Evolutionary conservation across 129 eudicot genomes (phyloP).

Genomic region (Smallanthus sonchifolius): DNA sequence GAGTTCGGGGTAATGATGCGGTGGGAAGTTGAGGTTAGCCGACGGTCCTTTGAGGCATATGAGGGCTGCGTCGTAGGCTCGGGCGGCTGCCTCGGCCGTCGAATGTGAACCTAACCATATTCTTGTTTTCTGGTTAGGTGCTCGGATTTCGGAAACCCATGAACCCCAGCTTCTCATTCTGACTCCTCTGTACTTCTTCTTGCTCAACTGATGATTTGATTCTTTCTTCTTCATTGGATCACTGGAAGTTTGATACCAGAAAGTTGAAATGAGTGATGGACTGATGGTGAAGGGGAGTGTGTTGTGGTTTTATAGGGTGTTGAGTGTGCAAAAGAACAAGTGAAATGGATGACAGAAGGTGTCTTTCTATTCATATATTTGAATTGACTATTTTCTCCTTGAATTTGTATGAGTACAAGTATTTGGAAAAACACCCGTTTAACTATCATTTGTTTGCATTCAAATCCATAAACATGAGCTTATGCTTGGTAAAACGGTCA

Average conservation of each 20-base stretch:
- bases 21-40: conserved; percentile 82
- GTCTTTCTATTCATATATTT: conserved; percentile 11
- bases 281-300: conserved; percentile 17
- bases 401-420: background rate
- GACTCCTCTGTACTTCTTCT: conserved; percentile 81
- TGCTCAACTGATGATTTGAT: conserved; percentile 14
- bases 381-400: conserved; percentile 20
- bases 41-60: conserved; percentile 79
- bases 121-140: conserved; percentile 89
- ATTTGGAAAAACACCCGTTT: conserved; percentile 7
- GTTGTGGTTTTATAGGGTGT: conserved; percentile 19
- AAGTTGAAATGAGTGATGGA: conserved; percentile 16
- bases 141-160: conserved; percentile 86
- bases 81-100: conserved; percentile 88
- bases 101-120: conserved; percentile 95
- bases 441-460: conserved; percentile 10
- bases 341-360: conserved; percentile 34
- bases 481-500: too few species aligned
- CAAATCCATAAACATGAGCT: background rate
- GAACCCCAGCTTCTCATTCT: conserved; percentile 98
- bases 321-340: conserved; percentile 9
- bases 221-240: conserved; percentile 28
- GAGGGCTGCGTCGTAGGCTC: conserved; percentile 95
- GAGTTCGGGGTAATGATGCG: conserved; percentile 9
- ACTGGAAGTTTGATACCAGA: background rate